These are phyloP conservation scores for Gymnopilus junonius DNA, from an alignment of 768 basidiomycete species.

Conservation along the genomic window DNA sequence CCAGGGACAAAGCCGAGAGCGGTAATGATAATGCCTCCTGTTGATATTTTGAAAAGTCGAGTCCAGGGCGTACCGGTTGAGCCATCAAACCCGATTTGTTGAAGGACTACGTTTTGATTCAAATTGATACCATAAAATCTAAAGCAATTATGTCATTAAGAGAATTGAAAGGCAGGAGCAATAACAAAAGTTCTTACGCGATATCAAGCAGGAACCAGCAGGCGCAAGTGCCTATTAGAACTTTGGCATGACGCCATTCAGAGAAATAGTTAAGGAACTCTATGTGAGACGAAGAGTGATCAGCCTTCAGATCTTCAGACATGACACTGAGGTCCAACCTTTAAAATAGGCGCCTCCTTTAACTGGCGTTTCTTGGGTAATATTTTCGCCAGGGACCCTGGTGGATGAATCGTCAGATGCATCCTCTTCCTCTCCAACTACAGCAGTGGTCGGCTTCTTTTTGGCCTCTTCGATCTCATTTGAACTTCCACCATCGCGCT, in stretches of 20 bases:
- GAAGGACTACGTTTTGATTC: constrained; percentile 77
- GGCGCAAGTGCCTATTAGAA: constrained; percentile 66
- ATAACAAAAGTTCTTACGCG: constrained; percentile 44
- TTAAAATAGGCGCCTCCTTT: constrained; percentile 56
- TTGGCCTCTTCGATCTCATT: constrained; percentile 36
- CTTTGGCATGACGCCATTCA: constrained; percentile 70
- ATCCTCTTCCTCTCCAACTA: background rate
- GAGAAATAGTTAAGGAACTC: constrained; percentile 73
- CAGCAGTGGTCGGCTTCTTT: constrained; percentile 14
- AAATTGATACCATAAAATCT: constrained; percentile 78
- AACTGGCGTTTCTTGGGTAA: constrained; percentile 24
- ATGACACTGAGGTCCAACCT: constrained; percentile 36
- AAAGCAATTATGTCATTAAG: background rate
- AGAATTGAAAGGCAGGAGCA: too few species aligned
- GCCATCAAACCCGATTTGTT: constrained; percentile 73
- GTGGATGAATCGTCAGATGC: background rate
- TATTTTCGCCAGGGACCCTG: background rate
- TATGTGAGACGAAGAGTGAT: constrained; percentile 17
- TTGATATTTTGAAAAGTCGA: constrained; percentile 67
- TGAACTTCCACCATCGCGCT: constrained; percentile 28
- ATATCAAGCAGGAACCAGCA: constrained; percentile 83
- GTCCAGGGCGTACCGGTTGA: constrained; percentile 60
- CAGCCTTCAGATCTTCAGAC: too few species aligned
- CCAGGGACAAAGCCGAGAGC: constrained; percentile 80
- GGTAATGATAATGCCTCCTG: constrained; percentile 74